Percentiles rank a stretch among this genome's conserved stretches.
These are phyloP conservation scores for Helicostylum pulchrum DNA, from an alignment of 192 early-diverging fungal genomes.

Conservation along the genomic window DNA sequence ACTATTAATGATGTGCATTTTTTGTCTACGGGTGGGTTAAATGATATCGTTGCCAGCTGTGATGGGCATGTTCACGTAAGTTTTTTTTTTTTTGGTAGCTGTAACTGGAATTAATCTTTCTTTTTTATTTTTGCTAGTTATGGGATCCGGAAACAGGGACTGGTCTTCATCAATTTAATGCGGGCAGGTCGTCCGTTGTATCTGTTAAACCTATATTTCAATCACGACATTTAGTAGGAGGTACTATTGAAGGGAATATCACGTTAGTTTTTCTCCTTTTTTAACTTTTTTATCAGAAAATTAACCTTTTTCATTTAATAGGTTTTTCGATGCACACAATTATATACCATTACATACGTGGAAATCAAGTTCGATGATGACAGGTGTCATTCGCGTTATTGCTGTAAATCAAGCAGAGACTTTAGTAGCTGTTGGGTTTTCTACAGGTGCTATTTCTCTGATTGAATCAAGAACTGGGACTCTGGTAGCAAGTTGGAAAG, in stretches of 20 bases:
- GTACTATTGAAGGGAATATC: slow-evolving; percentile 43
- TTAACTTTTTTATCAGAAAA: not conserved
- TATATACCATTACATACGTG: slow-evolving; percentile 35
- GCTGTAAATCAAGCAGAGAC: slow-evolving; percentile 48
- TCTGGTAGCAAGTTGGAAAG: slow-evolving; percentile 53
- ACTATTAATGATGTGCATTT: slow-evolving; percentile 50
- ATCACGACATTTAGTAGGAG: slow-evolving; percentile 49
- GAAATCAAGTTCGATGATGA: slow-evolving; percentile 32
- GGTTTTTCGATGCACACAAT: slow-evolving; percentile 40
- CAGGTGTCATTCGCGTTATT: slow-evolving; percentile 37
- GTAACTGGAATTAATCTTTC: not conserved
- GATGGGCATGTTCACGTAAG: slow-evolving; percentile 60
- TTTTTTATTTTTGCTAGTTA: slow-evolving; percentile 28
- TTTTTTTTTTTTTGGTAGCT: not conserved
- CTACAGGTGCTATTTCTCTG: slow-evolving; percentile 50
- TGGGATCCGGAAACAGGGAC: slow-evolving; percentile 58
- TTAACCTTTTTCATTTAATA: slow-evolving; percentile 10
- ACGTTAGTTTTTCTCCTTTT: slow-evolving; percentile 28
- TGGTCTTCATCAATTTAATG: slow-evolving; percentile 47
- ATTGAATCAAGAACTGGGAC: slow-evolving; percentile 54
- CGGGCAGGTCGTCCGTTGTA: slow-evolving; percentile 40
- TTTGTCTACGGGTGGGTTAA: slow-evolving; percentile 39
- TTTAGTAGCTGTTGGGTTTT: slow-evolving; percentile 50
- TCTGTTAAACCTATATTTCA: slow-evolving; percentile 50
- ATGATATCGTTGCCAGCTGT: slow-evolving; percentile 52